These are phyloP conservation scores for Penicillium oxalicum DNA, from an alignment of 2,329 filamentous ascomycete species.

Conservation along the genomic window DNA sequence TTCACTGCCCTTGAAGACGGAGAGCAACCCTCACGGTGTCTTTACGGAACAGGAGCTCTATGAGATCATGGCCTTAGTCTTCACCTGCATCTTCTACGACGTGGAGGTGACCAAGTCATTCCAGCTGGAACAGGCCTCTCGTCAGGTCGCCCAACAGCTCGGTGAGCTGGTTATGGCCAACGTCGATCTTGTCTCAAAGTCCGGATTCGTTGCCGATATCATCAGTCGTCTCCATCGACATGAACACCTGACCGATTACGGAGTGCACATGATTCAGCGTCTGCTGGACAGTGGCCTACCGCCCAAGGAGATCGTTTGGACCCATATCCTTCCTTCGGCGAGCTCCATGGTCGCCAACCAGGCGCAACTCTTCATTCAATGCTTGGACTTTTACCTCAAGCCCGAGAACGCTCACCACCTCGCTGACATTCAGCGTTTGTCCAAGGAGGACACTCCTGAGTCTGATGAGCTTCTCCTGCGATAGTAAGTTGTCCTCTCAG, in stretches of 20 bases:
- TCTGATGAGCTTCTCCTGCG: slow-evolving; percentile 46
- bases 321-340: slow-evolving; percentile 53
- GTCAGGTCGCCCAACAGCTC: slow-evolving; percentile 44
- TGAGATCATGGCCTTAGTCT: slow-evolving; percentile 48
- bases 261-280: slow-evolving; percentile 51
- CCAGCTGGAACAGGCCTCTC: slow-evolving; percentile 46
- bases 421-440: slow-evolving; percentile 44
- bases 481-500: slow-evolving; percentile 37
- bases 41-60: slow-evolving; percentile 52
- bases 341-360: slow-evolving; percentile 53
- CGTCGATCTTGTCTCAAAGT: slow-evolving; percentile 41
- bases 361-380: slow-evolving; percentile 53
- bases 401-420: slow-evolving; percentile 45
- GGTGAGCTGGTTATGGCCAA: slow-evolving; percentile 47
- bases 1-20: slow-evolving; percentile 51
- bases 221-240: slow-evolving; percentile 38
- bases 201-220: slow-evolving; percentile 37
- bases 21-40: slow-evolving; percentile 45
- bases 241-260: slow-evolving; percentile 47
- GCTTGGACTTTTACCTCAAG: slow-evolving; percentile 52
- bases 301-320: slow-evolving; percentile 49
- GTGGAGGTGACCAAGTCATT: slow-evolving; percentile 49
- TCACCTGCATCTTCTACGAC: slow-evolving; percentile 52
- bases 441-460: slow-evolving; percentile 40
- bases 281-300: slow-evolving; percentile 45